These are phyloP conservation scores for Xylogone sp. DNA, from an alignment of 2,329 filamentous ascomycete genomes.

Conservation along the genomic window DNA sequence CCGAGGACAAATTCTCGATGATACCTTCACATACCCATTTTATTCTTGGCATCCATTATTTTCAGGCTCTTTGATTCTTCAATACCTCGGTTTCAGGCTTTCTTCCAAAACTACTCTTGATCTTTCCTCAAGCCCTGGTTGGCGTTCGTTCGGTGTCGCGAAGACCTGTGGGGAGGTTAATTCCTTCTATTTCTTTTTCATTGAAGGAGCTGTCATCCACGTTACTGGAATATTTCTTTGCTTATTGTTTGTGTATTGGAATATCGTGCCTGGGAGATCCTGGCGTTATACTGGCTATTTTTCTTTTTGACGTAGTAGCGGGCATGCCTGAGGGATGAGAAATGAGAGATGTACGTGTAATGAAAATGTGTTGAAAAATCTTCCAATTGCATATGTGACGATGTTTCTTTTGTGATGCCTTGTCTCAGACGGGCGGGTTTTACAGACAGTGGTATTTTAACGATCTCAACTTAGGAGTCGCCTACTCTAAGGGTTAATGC, in stretches of 20 bases:
- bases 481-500: too few species aligned
- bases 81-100: not conserved
- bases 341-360: not conserved
- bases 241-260: not conserved
- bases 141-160: constrained; percentile 1
- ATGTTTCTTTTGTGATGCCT: too few species aligned
- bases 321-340: not conserved
- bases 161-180: not conserved
- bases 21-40: not conserved
- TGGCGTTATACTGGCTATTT: not conserved
- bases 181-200: not conserved
- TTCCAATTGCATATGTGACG: not conserved
- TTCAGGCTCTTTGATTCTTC: not conserved
- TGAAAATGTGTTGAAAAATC: not conserved
- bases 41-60: not conserved
- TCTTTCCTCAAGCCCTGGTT: not conserved
- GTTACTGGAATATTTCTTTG: not conserved
- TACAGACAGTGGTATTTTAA: too few species aligned
- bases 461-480: too few species aligned
- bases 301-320: not conserved
- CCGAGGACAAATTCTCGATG: not conserved
- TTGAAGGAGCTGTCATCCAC: not conserved
- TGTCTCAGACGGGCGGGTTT: too few species aligned
- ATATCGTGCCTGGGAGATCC: not conserved
- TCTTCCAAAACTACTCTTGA: not conserved